phyloP scores from a whole-genome alignment of 1,139 yeast genomes.

The Taphrina betulina region DNA sequence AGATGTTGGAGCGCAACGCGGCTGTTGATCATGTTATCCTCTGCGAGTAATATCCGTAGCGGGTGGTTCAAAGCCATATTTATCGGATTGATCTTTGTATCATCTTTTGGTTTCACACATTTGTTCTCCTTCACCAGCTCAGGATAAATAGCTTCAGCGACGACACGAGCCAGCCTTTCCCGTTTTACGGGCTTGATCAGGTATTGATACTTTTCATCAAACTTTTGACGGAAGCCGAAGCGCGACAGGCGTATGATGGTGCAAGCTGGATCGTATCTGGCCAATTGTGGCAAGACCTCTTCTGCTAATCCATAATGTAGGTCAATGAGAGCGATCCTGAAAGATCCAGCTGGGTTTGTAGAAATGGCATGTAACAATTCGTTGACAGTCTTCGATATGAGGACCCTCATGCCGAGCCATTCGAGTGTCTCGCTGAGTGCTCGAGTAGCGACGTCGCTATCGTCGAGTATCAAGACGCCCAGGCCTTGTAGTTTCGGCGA shows the following conservation, averaged over 20 bases:
- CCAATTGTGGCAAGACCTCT: conserved; percentile 4
- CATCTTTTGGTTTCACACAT: background rate
- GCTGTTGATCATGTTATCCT: conserved; percentile 29
- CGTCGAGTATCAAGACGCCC: conserved; percentile 21
- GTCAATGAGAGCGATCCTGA: conserved; percentile 23
- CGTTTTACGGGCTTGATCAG: conserved; percentile 31
- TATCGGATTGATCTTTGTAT: conserved; percentile 8
- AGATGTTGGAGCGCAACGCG: conserved; percentile 25
- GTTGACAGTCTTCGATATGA: background rate
- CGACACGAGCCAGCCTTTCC: conserved; percentile 15
- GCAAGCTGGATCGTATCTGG: conserved; percentile 11
- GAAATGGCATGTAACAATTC: conserved; percentile 2
- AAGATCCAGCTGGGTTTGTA: conserved; percentile 17
- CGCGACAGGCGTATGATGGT: conserved; percentile 20
- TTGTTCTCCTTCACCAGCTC: conserved; percentile 4
- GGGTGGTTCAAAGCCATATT: conserved; percentile 19
- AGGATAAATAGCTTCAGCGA: conserved; percentile 13
- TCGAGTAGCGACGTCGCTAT: conserved; percentile 19
- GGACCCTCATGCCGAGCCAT: conserved; percentile 22
- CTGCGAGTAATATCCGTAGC: conserved; percentile 46
- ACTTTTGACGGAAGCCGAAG: conserved; percentile 27
- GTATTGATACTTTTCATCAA: conserved; percentile 9
- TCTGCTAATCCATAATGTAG: conserved; percentile 25
- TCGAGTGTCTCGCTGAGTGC: conserved; percentile 17
- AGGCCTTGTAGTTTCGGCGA: conserved; percentile 7